Percentiles rank a stretch among this genome's conserved stretches.
Evolutionary conservation across 2,329 filamentous ascomycete genomes (phyloP).

Genomic region (Ophiostoma pallidulum): DNA sequence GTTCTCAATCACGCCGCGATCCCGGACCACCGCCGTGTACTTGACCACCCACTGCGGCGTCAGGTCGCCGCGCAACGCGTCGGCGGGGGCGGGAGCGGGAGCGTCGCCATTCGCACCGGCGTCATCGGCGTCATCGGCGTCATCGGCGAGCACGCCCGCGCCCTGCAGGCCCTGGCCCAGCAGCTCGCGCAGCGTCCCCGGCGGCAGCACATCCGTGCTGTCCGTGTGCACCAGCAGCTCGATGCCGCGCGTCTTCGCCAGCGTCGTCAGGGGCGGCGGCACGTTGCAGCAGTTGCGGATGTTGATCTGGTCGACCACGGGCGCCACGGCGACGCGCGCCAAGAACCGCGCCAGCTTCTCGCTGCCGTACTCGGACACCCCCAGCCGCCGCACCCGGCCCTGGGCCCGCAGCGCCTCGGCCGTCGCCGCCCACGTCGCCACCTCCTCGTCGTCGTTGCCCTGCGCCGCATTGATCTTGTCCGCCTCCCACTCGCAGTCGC

Average conservation of each 20-base stretch:
- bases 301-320: conserved; percentile 91
- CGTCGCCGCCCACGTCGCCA: conserved; percentile 60
- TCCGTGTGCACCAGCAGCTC: conserved; percentile 91
- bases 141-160: conserved; percentile 59
- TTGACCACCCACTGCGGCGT: conserved; percentile 91
- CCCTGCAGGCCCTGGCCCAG: conserved; percentile 63
- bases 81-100: conserved; percentile 19
- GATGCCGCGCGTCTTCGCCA: conserved; percentile 75
- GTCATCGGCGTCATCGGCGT: conserved; percentile 21
- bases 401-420: conserved; percentile 59
- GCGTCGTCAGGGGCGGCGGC: conserved; percentile 71
- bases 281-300: conserved; percentile 93
- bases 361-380: conserved; percentile 84
- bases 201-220: conserved; percentile 81
- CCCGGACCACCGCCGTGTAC: conserved; percentile 90
- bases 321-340: conserved; percentile 57
- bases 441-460: conserved; percentile 57
- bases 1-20: conserved; percentile 92
- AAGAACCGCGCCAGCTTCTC: conserved; percentile 74
- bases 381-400: conserved; percentile 65
- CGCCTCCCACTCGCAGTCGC: conserved; percentile 74
- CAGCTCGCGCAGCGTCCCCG: conserved; percentile 75
- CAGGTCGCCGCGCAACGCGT: conserved; percentile 65
- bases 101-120: conserved; percentile 24
- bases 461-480: conserved; percentile 52